Conservation (phyloP, 176 grass and related monocot species). For the Hordeum marinum region DNA sequence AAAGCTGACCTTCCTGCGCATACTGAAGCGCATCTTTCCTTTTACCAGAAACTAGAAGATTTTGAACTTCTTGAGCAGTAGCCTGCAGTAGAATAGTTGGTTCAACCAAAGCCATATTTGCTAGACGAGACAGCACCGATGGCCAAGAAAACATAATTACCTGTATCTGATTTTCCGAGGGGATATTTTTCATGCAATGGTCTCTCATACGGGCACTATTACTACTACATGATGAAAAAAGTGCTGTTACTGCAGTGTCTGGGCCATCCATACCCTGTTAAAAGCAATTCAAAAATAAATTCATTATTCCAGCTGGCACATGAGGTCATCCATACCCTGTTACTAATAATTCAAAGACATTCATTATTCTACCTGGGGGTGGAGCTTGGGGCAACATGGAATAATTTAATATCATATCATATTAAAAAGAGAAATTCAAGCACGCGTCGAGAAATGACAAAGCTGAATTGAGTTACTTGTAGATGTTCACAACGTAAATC, state of each 20-base stretch:
- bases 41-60: constrained; percentile 87
- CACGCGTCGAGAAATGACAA: background rate
- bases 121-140: background rate
- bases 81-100: constrained; percentile 38
- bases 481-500: background rate
- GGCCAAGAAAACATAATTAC: constrained; percentile 31
- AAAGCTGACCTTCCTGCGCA: constrained; percentile 91
- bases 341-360: constrained; percentile 22
- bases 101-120: background rate
- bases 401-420: background rate
- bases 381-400: background rate
- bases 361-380: background rate
- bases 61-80: constrained; percentile 82
- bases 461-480: background rate
- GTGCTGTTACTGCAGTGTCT: constrained; percentile 80
- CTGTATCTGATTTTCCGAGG: constrained; percentile 71
- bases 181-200: constrained; percentile 71
- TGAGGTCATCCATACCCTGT: constrained; percentile 58
- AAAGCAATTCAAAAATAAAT: constrained; percentile 24
- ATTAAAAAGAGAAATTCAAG: background rate
- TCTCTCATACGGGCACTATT: constrained; percentile 30
- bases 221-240: constrained; percentile 74
- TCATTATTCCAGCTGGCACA: constrained; percentile 7
- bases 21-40: constrained; percentile 85
- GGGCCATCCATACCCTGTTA: constrained; percentile 76